These are phyloP conservation scores for Calonectria fujianensis DNA, from an alignment of 2,329 filamentous ascomycete genomes.

Conservation along the genomic window DNA sequence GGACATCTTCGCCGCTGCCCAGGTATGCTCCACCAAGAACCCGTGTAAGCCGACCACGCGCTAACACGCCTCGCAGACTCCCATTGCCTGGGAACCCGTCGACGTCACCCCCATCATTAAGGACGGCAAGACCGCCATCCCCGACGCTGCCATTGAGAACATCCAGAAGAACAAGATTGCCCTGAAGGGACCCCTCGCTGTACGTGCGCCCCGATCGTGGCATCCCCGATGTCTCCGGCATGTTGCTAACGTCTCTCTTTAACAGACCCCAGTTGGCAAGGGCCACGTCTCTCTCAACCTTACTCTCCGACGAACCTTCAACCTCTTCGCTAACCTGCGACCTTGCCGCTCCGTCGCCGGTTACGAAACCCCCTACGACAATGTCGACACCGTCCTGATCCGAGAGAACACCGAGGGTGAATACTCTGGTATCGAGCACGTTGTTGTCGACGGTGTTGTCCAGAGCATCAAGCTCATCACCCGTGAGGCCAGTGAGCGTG, in stretches of 20 bases:
- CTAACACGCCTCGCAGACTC: conserved; percentile 74
- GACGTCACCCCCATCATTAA: conserved; percentile 96
- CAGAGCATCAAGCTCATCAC: conserved; percentile 99
- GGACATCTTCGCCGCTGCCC: conserved; percentile 97
- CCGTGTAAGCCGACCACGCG: conserved; percentile 30
- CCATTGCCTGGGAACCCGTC: conserved; percentile 97
- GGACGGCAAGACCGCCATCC: conserved; percentile 96
- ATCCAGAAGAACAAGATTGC: conserved; percentile 97
- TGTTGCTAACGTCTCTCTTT: conserved; percentile 41
- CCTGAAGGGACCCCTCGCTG: conserved; percentile 97
- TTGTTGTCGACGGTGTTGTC: conserved; percentile 97
- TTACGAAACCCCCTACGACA: conserved; percentile 99
- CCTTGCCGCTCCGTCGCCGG: conserved; percentile 97
- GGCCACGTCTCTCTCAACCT: conserved; percentile 99
- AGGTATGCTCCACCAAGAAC: conserved; percentile 73
- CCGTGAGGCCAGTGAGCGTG: conserved; percentile 93
- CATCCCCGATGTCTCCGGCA: conserved; percentile 27
- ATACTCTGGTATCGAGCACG: conserved; percentile 99
- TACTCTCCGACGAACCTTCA: conserved; percentile 98
- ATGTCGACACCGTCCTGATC: conserved; percentile 97
- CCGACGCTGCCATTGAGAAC: conserved; percentile 92
- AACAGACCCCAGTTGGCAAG: conserved; percentile 94
- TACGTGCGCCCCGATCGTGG: conserved; percentile 67
- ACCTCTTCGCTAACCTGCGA: conserved; percentile 99
- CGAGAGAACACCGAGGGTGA: conserved; percentile 99